These are phyloP conservation scores for Candida montana DNA, from an alignment of 805 yeast genomes.

Conservation along the genomic window DNA sequence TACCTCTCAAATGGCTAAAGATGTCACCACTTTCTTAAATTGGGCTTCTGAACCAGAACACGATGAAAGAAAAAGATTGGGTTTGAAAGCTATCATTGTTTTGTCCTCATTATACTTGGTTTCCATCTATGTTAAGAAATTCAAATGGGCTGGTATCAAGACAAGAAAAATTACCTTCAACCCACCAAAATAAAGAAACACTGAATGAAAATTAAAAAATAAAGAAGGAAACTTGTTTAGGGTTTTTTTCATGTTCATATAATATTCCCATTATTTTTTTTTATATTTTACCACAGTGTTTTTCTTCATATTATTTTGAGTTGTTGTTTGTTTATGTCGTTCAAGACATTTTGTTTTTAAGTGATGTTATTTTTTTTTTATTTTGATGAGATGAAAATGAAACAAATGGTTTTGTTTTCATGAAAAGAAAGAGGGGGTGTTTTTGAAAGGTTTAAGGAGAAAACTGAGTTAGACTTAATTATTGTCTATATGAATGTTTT, in stretches of 20 bases:
- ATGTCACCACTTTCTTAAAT: slow-evolving; percentile 90
- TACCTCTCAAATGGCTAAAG: slow-evolving; percentile 99
- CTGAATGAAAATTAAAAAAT: not conserved
- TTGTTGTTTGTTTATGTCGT: not conserved
- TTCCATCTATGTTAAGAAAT: slow-evolving; percentile 89
- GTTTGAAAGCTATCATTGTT: slow-evolving; percentile 85
- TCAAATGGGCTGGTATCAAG: slow-evolving; percentile 97
- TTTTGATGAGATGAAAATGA: not conserved
- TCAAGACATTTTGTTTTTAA: not conserved
- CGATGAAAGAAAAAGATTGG: slow-evolving; percentile 95
- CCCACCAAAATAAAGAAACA: slow-evolving; percentile 70
- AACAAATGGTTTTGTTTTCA: slow-evolving; percentile 1
- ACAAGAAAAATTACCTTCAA: slow-evolving; percentile 88
- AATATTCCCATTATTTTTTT: slow-evolving; percentile 4
- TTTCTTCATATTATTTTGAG: not conserved
- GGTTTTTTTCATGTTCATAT: not conserved
- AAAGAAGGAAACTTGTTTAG: not conserved
- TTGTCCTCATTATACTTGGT: slow-evolving; percentile 73
- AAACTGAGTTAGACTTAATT: not conserved
- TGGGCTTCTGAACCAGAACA: slow-evolving; percentile 99
- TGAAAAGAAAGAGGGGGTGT: slow-evolving; percentile 1
- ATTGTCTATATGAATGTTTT: not conserved
- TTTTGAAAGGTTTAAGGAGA: not conserved
- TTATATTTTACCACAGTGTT: not conserved
- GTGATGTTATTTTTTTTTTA: slow-evolving; percentile 1